phyloP scores from a whole-genome alignment of 2,329 filamentous ascomycete species.

The Byssothecium circinans region DNA sequence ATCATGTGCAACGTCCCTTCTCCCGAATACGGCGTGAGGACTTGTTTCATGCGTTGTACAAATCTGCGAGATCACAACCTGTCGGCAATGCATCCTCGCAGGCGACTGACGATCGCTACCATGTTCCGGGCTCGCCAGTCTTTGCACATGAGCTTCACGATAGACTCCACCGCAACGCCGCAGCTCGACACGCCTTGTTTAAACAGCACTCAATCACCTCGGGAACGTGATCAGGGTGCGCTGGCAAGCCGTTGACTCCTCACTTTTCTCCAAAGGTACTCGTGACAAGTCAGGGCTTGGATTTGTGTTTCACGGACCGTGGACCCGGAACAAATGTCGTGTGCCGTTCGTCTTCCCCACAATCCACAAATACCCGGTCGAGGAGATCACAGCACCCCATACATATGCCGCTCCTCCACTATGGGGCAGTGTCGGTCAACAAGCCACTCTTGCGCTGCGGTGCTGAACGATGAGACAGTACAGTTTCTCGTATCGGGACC shows the following conservation, averaged over 20 bases:
- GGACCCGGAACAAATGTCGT: slow-evolving; percentile 23
- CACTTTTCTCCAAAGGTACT: slow-evolving; percentile 6
- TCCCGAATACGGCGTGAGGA: slow-evolving; percentile 35
- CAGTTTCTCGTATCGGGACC: too few relatives aligned
- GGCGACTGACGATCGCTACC: slow-evolving; percentile 13
- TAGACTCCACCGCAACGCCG: neutral
- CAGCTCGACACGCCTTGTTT: neutral
- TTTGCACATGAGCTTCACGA: slow-evolving; percentile 2
- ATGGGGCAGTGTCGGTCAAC: neutral
- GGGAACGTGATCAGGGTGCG: neutral
- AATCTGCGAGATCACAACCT: slow-evolving; percentile 23
- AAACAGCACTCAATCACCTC: neutral
- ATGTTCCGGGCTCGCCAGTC: slow-evolving; percentile 7
- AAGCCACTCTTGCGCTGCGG: neutral
- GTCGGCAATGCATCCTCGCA: slow-evolving; percentile 15
- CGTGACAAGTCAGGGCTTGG: slow-evolving; percentile 18
- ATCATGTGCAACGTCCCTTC: slow-evolving; percentile 41
- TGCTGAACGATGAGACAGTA: too few relatives aligned
- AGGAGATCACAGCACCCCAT: slow-evolving; percentile 13
- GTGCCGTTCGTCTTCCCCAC: slow-evolving; percentile 18
- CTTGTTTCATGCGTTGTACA: slow-evolving; percentile 47
- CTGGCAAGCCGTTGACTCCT: slow-evolving; percentile 1
- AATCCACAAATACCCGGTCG: slow-evolving; percentile 29
- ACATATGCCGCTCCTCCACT: slow-evolving; percentile 1
- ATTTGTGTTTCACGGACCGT: slow-evolving; percentile 27